Evolutionary conservation across 257 asterid species (phyloP), one percentile per base, ranked within the genome.

Genomic region (Euphrasia confusa): DNA sequence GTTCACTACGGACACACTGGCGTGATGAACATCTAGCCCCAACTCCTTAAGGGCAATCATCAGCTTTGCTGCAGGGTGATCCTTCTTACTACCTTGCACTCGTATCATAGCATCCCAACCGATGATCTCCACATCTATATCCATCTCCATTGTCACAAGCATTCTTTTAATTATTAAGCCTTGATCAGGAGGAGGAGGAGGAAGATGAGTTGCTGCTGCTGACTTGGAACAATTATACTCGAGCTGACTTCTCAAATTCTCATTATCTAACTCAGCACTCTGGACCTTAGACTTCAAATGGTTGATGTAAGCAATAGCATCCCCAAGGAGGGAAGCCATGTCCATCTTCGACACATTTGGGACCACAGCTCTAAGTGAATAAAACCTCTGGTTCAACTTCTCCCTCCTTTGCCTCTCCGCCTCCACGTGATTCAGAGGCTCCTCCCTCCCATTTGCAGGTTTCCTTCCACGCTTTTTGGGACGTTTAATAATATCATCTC

Each of bases 1-100:
- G 33, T 81, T 84, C 56, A 86, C 85, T 2, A 86, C 87, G 12
- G 95, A 78, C 0, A 82, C 85, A 56, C 92, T 84, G 4, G 89
- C 95, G 55, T 86, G 95, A 61, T 78, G 85, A 57, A 86, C 78
- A 0, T 86, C 95, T 7, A 86, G 67, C 72, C 83, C 81, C 8
- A 84, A 60, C 58, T 84, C 95, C 62, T 66, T 71, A 0, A 86
- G 74, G 30, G 95, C 95, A 42, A 69, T 63, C 92, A 86, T 86
- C 54, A 86, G 64, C 58, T 78, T 80, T 0, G 95, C 95, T 0
- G 95, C 89, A 0, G 95, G 95, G 71, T 86, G 95, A 72, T 84
- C 83, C 71, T 67, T 80, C 66, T 80, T 86, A 61, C 69, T 72
- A 11, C 84, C 77, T 69, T 86, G 95, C 4, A 86, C 80, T 7